Percentiles rank a stretch among this genome's conserved stretches.
These are phyloP conservation scores for Monascus ruber DNA, from an alignment of 2,329 filamentous ascomycete species.

Conservation along the genomic window DNA sequence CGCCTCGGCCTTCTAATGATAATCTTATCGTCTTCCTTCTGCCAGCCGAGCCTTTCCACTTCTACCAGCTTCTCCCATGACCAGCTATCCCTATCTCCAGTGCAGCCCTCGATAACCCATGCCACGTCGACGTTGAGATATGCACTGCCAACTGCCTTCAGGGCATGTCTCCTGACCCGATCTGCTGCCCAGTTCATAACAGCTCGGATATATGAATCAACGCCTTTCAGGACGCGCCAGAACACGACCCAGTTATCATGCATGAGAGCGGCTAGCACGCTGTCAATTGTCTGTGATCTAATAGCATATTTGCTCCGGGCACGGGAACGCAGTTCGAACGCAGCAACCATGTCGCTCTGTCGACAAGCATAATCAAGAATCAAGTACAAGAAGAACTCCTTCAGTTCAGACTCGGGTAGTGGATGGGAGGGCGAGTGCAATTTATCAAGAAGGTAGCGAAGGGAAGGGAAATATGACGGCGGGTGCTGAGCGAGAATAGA, in stretches of 20 bases:
- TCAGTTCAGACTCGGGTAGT: slow-evolving; percentile 59
- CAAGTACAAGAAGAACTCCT: slow-evolving; percentile 69
- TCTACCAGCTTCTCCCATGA: slow-evolving; percentile 61
- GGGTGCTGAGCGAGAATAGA: slow-evolving; percentile 70
- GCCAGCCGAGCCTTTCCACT: slow-evolving; percentile 72
- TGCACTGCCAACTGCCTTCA: slow-evolving; percentile 75
- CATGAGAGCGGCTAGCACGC: slow-evolving; percentile 57
- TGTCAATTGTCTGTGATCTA: slow-evolving; percentile 56
- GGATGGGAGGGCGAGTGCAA: slow-evolving; percentile 56
- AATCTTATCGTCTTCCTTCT: slow-evolving; percentile 59
- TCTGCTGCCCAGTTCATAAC: slow-evolving; percentile 74
- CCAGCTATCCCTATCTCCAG: slow-evolving; percentile 29
- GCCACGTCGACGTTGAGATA: slow-evolving; percentile 73
- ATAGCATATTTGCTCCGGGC: slow-evolving; percentile 43
- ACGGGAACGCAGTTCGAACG: slow-evolving; percentile 52
- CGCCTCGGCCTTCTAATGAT: slow-evolving; percentile 54
- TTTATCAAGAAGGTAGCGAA: slow-evolving; percentile 62
- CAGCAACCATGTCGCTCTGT: slow-evolving; percentile 60
- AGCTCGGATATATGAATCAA: slow-evolving; percentile 69
- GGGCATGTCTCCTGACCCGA: slow-evolving; percentile 59
- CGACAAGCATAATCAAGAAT: slow-evolving; percentile 85
- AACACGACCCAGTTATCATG: slow-evolving; percentile 77
- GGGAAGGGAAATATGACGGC: slow-evolving; percentile 81
- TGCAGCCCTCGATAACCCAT: slow-evolving; percentile 46
- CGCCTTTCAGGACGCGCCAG: slow-evolving; percentile 55